phyloP scores from a whole-genome alignment of 75 land plant genomes.

The Picea sitchensis region DNA sequence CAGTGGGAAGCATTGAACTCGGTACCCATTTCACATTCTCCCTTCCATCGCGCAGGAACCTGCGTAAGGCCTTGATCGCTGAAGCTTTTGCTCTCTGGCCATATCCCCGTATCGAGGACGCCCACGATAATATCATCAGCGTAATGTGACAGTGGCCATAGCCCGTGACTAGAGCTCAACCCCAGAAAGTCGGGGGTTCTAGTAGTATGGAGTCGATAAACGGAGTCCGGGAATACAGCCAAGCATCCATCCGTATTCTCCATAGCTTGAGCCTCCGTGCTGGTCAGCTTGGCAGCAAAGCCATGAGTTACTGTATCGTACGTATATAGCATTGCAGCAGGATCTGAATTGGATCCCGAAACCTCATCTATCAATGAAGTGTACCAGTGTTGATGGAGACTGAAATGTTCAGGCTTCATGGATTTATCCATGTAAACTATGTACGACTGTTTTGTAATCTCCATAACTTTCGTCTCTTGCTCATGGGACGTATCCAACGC shows the following conservation, averaged over 20 bases:
- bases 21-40: slow-evolving; percentile 31
- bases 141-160: slow-evolving; percentile 39
- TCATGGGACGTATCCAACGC: too few relatives aligned
- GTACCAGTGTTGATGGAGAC: slow-evolving; percentile 33
- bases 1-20: slow-evolving; percentile 32
- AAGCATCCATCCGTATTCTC: slow-evolving; percentile 31
- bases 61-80: slow-evolving; percentile 8
- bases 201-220: slow-evolving; percentile 48
- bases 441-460: slow-evolving; percentile 12
- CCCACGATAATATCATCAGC: slow-evolving; percentile 60
- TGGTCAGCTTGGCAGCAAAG: slow-evolving; percentile 45
- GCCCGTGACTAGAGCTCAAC: slow-evolving; percentile 21
- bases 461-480: too few relatives aligned
- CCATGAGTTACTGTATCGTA: slow-evolving; percentile 51
- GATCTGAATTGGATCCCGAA: neutral
- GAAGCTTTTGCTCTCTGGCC: slow-evolving; percentile 63
- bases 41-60: slow-evolving; percentile 57
- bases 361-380: slow-evolving; percentile 11
- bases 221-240: slow-evolving; percentile 19
- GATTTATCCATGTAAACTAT: slow-evolving; percentile 28
- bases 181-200: slow-evolving; percentile 52
- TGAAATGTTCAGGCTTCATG: slow-evolving; percentile 20
- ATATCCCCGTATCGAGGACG: slow-evolving; percentile 31
- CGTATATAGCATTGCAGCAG: slow-evolving; percentile 21
- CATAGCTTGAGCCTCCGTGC: slow-evolving; percentile 30